A percentile compares a stretch with the other conserved stretches of the same genome.
These are phyloP conservation scores for Claviceps digitariae DNA, from an alignment of 2,329 filamentous ascomycete genomes.

Conservation along the genomic window DNA sequence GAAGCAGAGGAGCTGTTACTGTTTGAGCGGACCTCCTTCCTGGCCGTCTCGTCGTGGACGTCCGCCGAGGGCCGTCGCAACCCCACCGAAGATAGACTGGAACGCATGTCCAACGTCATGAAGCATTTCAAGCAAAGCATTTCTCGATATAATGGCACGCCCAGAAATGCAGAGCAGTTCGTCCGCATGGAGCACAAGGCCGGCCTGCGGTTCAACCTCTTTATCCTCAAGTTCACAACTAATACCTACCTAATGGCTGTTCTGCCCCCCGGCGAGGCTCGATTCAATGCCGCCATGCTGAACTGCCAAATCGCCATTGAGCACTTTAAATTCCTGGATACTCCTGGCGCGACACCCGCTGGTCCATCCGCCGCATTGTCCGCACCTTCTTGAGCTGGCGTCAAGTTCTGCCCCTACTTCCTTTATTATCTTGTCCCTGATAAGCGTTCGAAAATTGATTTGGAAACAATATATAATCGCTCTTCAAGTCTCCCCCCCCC, in stretches of 20 bases:
- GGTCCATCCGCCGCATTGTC: constrained; percentile 13
- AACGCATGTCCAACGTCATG: constrained; percentile 90
- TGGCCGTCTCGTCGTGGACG: constrained; percentile 89
- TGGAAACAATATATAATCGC: neutral
- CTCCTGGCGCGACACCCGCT: constrained; percentile 19
- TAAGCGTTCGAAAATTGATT: neutral
- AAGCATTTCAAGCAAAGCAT: constrained; percentile 92
- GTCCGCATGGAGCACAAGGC: constrained; percentile 71
- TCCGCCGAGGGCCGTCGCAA: constrained; percentile 63
- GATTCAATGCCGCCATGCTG: constrained; percentile 80
- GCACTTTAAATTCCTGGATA: constrained; percentile 60
- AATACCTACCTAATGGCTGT: constrained; percentile 95
- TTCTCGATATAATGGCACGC: constrained; percentile 63
- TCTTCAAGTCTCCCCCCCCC: neutral
- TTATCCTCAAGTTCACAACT: constrained; percentile 89
- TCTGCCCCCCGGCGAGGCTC: constrained; percentile 77
- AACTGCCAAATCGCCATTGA: constrained; percentile 80
- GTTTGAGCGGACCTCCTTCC: constrained; percentile 90
- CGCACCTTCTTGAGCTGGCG: neutral
- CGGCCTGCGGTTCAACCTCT: constrained; percentile 69
- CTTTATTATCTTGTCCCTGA: neutral
- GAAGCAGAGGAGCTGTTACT: constrained; percentile 88
- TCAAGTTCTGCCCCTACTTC: neutral
- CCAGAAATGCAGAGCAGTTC: constrained; percentile 72
- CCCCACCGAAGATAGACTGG: constrained; percentile 83